Conservation (phyloP, 495 filamentous ascomycete species). For the Pyrenula massariospora region DNA sequence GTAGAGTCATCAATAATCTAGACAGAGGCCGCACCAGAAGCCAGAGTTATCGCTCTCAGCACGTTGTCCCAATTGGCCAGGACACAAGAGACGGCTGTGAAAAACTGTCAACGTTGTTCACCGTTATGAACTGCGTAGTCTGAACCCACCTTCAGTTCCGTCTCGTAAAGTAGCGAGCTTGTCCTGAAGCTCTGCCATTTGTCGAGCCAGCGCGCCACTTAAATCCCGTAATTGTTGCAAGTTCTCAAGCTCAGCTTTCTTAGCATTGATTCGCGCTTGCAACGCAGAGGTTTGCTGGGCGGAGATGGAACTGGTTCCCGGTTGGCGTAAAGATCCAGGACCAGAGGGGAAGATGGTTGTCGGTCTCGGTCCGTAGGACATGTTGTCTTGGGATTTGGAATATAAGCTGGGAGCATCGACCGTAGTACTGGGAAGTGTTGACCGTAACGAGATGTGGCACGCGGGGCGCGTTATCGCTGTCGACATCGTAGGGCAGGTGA, state of each 20-base stretch:
- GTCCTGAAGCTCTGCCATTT: conserved; percentile 84
- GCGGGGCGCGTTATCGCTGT: background rate
- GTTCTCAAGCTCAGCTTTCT: conserved; percentile 85
- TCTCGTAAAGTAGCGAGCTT: conserved; percentile 81
- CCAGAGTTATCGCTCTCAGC: conserved; percentile 85
- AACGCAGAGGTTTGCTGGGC: conserved; percentile 68
- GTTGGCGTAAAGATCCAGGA: conserved; percentile 22
- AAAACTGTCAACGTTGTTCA: conserved; percentile 9
- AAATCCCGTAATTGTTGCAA: conserved; percentile 78
- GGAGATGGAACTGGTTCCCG: conserved; percentile 22
- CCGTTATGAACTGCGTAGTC: conserved; percentile 3
- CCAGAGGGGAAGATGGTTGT: conserved; percentile 24
- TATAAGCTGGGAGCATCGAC: no score
- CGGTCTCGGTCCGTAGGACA: conserved; percentile 46
- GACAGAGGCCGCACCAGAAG: conserved; percentile 58
- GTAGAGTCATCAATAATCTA: background rate
- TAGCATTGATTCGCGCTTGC: conserved; percentile 80
- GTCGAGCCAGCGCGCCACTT: conserved; percentile 71
- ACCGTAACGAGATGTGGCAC: no score
- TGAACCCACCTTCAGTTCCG: conserved; percentile 70
- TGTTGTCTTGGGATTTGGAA: conserved; percentile 14
- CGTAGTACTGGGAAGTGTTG: no score
- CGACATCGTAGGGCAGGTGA: background rate
- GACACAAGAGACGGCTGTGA: conserved; percentile 76
- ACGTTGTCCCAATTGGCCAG: conserved; percentile 96